Base-by-base conservation (phyloP, 1,139 yeast genomes). In the Saccharomycopsis hybrid region DNA sequence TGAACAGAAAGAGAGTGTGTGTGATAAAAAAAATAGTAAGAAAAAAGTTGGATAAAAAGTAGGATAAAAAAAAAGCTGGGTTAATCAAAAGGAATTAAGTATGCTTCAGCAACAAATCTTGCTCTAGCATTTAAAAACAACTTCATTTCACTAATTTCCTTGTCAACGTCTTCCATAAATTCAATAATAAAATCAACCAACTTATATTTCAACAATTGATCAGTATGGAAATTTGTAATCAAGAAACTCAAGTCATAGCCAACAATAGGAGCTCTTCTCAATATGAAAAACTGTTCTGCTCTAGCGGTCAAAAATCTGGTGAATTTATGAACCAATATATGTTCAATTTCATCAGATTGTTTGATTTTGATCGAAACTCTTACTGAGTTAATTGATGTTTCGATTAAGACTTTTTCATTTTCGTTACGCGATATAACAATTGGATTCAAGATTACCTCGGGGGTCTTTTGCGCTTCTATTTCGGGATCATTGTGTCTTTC, bases 401-500 rank as follows among this genome's bases (percentile, higher is more conserved):
- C 99, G 60, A 92, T 92, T 59, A 92, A 71, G 41, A 92, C 95
- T 63, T 81, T 80, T 67, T 92, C 99, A 62, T 88, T 85, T 64
- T 90, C 97, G 64, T 94, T 92, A 69, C 99, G 80, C 3, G 96
- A 84, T 59, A 92, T 84, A 55, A 83, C 78, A 82, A 92, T 82
- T 32, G 97, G 94, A 62, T 90, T 90, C 62, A 92, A 74, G 55
- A 92, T 70, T 54, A 92, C 84, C 66, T 90, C 97, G 8, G 85
- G 84, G 44, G 85, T 74, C 58, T 78, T 77, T 58, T 84, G 81
- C 43, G 86, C 92, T 67, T 92, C 99, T 47, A 92, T 84, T 66
- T 92, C 99, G 3, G 99, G 99, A 57, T 94, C 79, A 69, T 92
- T 92, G 72, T 92, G 98, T 68, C 99, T 84, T 70, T 92, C 99